A percentile compares a stretch with the other conserved stretches of the same genome.
Evolutionary conservation across 495 filamentous ascomycete species (phyloP).

Genomic region (Thermochaetoides thermophila): DNA sequence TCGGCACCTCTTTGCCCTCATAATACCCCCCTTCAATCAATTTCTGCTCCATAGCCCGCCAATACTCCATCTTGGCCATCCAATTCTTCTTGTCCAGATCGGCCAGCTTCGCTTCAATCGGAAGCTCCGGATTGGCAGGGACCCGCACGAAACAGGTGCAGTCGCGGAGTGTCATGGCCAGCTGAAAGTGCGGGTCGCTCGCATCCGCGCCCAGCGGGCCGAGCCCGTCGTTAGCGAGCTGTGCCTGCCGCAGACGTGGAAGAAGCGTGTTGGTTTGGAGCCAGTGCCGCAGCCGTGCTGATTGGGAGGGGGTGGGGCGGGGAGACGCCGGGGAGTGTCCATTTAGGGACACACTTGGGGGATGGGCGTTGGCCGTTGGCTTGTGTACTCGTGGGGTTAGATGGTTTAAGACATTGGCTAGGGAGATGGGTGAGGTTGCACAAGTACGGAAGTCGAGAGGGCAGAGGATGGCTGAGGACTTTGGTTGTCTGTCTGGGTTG

Average conservation of each 20-base stretch:
- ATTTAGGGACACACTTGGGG: background rate
- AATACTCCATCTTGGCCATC: constrained; percentile 54
- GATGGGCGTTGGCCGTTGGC: background rate
- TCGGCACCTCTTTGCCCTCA: constrained; percentile 30
- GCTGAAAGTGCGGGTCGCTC: constrained; percentile 19
- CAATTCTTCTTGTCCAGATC: constrained; percentile 83
- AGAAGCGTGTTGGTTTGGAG: constrained; percentile 22
- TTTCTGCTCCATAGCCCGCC: constrained; percentile 47
- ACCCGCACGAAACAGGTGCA: constrained; percentile 71
- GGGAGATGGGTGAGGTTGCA: background rate
- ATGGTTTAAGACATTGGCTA: constrained; percentile 1
- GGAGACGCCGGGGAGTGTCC: background rate
- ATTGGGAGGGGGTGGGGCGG: background rate
- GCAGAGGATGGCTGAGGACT: constrained; percentile 9
- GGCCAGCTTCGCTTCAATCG: constrained; percentile 59
- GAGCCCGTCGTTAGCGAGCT: constrained; percentile 32
- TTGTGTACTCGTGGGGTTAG: background rate
- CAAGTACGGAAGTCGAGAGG: constrained; percentile 14
- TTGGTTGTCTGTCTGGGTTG: constrained; percentile 3
- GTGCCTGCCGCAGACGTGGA: constrained; percentile 32
- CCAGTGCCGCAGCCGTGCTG: constrained; percentile 11
- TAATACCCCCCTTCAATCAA: constrained; percentile 68
- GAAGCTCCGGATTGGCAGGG: constrained; percentile 11
- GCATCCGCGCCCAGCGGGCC: constrained; percentile 26
- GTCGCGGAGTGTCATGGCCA: constrained; percentile 81